Conservation (phyloP, 805 yeast species). For the Metschnikowia proteae region DNA sequence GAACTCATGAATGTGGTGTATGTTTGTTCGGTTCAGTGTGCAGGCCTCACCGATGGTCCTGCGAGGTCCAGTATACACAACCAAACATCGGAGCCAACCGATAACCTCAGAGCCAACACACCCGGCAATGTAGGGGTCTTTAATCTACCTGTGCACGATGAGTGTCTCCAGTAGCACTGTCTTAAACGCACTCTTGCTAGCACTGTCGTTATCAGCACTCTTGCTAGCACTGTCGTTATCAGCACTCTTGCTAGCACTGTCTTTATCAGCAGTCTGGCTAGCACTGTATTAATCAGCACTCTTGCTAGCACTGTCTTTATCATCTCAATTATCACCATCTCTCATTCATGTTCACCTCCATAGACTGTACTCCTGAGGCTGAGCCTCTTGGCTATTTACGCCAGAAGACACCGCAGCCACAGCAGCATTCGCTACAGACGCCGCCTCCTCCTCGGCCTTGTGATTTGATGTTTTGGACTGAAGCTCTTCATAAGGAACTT, state of each 20-base stretch:
- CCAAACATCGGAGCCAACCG: neutral
- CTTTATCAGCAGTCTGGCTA: too few relatives aligned
- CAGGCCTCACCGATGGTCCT: neutral
- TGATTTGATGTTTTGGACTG: slow-evolving; percentile 10
- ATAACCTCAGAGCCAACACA: too few relatives aligned
- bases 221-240: too few relatives aligned
- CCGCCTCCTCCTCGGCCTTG: slow-evolving; percentile 24
- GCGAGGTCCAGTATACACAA: neutral
- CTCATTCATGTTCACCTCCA: slow-evolving; percentile 25
- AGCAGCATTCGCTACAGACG: slow-evolving; percentile 35
- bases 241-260: too few relatives aligned
- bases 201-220: too few relatives aligned
- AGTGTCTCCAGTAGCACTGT: too few relatives aligned
- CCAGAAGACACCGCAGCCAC: slow-evolving; percentile 35
- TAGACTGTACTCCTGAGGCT: slow-evolving; percentile 34
- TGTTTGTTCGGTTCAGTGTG: slow-evolving; percentile 3
- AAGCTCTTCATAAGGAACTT: slow-evolving; percentile 8
- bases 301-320: too few relatives aligned
- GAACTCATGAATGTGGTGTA: slow-evolving; percentile 3
- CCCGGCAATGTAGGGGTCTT: too few relatives aligned
- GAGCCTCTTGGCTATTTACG: slow-evolving; percentile 26
- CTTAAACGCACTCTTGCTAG: too few relatives aligned
- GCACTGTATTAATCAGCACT: too few relatives aligned
- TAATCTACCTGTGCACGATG: too few relatives aligned
- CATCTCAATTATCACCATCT: too few relatives aligned